Evolutionary conservation across 306 rosid genomes (phyloP).

Genomic region (Vigna nakashimae): DNA sequence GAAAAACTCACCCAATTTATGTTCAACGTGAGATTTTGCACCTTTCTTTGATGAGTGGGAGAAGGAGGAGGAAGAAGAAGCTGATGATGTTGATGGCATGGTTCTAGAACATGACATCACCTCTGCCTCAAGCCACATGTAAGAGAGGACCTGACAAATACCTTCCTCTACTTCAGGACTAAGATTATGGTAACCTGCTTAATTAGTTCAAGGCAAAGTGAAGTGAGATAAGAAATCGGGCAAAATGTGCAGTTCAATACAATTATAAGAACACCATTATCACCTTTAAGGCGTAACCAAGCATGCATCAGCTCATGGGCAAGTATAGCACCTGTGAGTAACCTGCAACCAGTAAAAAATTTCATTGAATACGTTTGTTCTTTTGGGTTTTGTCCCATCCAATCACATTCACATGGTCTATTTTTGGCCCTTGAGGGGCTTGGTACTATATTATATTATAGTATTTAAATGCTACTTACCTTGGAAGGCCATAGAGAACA

Average conservation of each 20-base stretch:
- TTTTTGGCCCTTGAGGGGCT: background rate
- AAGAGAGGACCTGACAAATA: slow-evolving; percentile 90
- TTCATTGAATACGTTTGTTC: background rate
- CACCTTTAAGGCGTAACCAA: slow-evolving; percentile 96
- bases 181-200: slow-evolving; percentile 79
- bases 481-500: slow-evolving; percentile 96
- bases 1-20: slow-evolving; percentile 84
- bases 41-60: slow-evolving; percentile 79
- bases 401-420: no score
- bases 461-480: slow-evolving; percentile 54
- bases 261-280: slow-evolving; percentile 37
- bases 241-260: background rate
- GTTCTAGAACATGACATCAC: slow-evolving; percentile 65
- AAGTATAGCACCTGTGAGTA: slow-evolving; percentile 97
- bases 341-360: slow-evolving; percentile 54
- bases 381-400: no score
- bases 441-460: background rate
- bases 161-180: slow-evolving; percentile 91
- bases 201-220: slow-evolving; percentile 4
- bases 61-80: slow-evolving; percentile 34
- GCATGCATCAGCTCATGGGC: slow-evolving; percentile 99
- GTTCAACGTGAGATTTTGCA: slow-evolving; percentile 65
- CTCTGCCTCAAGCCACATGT: slow-evolving; percentile 97
- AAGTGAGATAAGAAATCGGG: slow-evolving; percentile 15
- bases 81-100: slow-evolving; percentile 74